A percentile compares a stretch with the other conserved stretches of the same genome.
These are phyloP conservation scores for Penicillium pulvis DNA, from an alignment of 495 filamentous ascomycete genomes.

Conservation along the genomic window DNA sequence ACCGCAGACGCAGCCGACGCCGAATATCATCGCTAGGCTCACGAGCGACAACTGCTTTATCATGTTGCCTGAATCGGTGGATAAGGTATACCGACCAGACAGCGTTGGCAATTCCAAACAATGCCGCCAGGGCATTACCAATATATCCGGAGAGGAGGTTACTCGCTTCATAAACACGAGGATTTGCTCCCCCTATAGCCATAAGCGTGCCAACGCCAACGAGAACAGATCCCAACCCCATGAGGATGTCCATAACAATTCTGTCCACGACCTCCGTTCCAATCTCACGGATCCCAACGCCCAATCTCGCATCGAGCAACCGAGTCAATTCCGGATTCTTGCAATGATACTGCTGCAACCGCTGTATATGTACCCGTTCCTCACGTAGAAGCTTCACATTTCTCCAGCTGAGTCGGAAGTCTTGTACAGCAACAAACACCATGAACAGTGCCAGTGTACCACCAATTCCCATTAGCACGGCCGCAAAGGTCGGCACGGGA, in stretches of 20 bases:
- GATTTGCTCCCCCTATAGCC: conserved; percentile 52
- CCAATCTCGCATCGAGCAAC: conserved; percentile 34
- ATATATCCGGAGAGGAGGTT: conserved; percentile 54
- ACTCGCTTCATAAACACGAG: conserved; percentile 38
- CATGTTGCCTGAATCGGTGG: conserved; percentile 37
- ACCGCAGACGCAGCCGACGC: conserved; percentile 34
- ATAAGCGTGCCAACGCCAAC: conserved; percentile 53
- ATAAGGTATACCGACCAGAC: conserved; percentile 46
- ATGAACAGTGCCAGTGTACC: conserved; percentile 48
- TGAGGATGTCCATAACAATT: conserved; percentile 47
- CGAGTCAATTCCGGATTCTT: conserved; percentile 18
- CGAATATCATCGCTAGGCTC: conserved; percentile 26
- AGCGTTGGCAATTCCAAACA: conserved; percentile 47
- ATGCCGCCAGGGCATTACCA: conserved; percentile 45
- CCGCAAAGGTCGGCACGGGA: conserved; percentile 47
- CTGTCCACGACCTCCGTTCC: conserved; percentile 52
- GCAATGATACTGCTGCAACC: conserved; percentile 17
- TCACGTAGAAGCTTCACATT: conserved; percentile 44
- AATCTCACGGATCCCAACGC: conserved; percentile 44
- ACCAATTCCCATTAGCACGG: conserved; percentile 52
- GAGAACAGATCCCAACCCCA: conserved; percentile 48
- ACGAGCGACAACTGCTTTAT: conserved; percentile 14
- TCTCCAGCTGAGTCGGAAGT: conserved; percentile 43
- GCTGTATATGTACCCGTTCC: conserved; percentile 38
- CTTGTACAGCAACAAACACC: conserved; percentile 43